Evolutionary conservation across 768 basidiomycete genomes (phyloP).

Genomic region (Tulasnella sp.): DNA sequence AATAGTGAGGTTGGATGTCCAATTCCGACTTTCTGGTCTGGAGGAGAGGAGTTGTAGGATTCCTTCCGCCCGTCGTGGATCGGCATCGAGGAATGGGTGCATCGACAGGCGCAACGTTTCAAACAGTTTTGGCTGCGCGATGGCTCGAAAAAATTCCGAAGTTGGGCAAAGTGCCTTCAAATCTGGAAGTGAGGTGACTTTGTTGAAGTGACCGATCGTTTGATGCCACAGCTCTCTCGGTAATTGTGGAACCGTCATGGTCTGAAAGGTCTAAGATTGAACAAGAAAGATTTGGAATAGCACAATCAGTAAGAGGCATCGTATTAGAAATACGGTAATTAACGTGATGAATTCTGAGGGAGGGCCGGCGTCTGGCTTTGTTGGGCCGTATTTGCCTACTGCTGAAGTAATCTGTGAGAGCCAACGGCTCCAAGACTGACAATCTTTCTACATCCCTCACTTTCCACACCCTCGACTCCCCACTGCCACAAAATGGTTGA

Average conservation of each 20-base stretch:
- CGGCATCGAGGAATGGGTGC: not conserved
- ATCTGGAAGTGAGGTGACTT: not conserved
- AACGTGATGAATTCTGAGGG: too few relatives aligned
- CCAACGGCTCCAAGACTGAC: not conserved
- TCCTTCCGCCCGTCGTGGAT: not conserved
- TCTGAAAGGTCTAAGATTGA: not conserved
- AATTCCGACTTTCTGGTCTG: not conserved
- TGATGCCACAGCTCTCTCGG: not conserved
- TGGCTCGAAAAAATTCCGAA: not conserved
- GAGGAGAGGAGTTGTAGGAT: not conserved
- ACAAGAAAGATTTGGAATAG: too few relatives aligned
- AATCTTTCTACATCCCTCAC: not conserved
- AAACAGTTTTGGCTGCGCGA: not conserved
- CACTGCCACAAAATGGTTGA: slow-evolving; percentile 9
- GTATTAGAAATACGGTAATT: too few relatives aligned
- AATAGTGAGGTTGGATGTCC: not conserved
- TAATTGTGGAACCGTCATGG: not conserved
- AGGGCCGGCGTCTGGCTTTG: not conserved
- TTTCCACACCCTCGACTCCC: not conserved
- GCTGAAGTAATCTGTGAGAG: not conserved
- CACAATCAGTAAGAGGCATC: too few relatives aligned
- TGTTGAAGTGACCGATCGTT: not conserved
- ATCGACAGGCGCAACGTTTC: not conserved
- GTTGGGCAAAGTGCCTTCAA: not conserved
- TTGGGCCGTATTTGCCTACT: not conserved